Percentiles rank a stretch among this genome's conserved stretches.
These are phyloP conservation scores for Arthroderma sp. DNA, from an alignment of 2,329 filamentous ascomycete species.

Conservation along the genomic window DNA sequence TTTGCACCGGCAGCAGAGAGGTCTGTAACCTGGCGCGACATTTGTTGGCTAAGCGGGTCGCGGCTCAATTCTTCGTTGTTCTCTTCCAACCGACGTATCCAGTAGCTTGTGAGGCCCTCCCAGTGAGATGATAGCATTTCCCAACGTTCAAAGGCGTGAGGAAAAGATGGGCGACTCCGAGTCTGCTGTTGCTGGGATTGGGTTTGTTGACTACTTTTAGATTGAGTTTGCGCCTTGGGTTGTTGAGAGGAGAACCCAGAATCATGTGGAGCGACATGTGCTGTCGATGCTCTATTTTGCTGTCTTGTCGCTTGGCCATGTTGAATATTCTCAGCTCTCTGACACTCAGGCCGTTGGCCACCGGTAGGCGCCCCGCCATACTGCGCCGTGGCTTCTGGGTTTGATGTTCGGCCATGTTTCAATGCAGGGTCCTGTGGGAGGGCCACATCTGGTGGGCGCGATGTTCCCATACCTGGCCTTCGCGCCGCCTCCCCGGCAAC, in stretches of 20 bases:
- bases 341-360: too few relatives aligned
- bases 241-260: neutral
- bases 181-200: conserved; percentile 7
- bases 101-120: conserved; percentile 95
- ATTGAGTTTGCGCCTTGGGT: conserved; percentile 4
- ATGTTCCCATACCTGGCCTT: conserved; percentile 11
- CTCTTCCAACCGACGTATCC: conserved; percentile 84
- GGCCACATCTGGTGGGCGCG: conserved; percentile 6
- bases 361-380: too few relatives aligned
- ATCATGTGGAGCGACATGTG: too few relatives aligned
- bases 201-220: conserved; percentile 3
- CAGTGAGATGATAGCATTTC: conserved; percentile 93
- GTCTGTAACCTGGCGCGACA: conserved; percentile 89
- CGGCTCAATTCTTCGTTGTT: conserved; percentile 74
- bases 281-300: too few relatives aligned
- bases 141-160: conserved; percentile 96
- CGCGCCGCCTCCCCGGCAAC: conserved; percentile 22
- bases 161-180: conserved; percentile 55
- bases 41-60: conserved; percentile 72
- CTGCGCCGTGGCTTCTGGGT: too few relatives aligned
- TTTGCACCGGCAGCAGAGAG: conserved; percentile 95
- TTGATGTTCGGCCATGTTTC: too few relatives aligned
- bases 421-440: conserved; percentile 7
- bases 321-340: too few relatives aligned
- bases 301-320: too few relatives aligned